Base-by-base conservation (phyloP, 305 asterid species). In the Fraxinus platypoda region DNA sequence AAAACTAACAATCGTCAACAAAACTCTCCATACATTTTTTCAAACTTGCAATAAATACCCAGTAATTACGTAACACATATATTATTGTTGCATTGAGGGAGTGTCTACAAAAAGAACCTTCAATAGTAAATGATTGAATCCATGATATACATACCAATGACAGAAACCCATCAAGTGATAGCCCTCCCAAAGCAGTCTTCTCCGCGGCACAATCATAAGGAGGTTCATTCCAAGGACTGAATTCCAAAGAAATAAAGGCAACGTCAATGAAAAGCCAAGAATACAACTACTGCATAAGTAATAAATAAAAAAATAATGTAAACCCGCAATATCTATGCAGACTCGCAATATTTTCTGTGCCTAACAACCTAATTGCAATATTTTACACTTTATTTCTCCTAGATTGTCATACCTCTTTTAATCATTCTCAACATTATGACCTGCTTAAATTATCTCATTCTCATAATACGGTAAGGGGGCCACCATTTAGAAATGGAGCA, bases 181-280 rank as follows among this genome's bases (percentile, higher is more conserved):
- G 90, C 77, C 99, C 94, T 76, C 97, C 97, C 80, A 94, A 88
- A 76, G 95, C 97, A 71, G 95, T 93, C 90, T 88, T 97, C 88
- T 92, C 95, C 2, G 95, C 96, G 62, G 98, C 97, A 73, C 92
- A 91, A 82, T 84, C 92, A 75, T 94, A 94, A 66, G 98, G 99
- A 81, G 96, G 93, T 87, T 90, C 98, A 86, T 82, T 91, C 97
- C 97, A 97, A 46, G 98, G 99, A 87, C 99, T 97, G 90, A 71
- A 79, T 78, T 84, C 52, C 64, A 86, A 76, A 76, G 75, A 77
- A 74, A 46, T 15, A 76, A 77, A 66, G 26, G 64, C 71, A 79
- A 74, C 77, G 30, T 78, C 71, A 90, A 77, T 62, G 52, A 83
- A 21, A 82, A 81, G 25, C 59, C 37, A 78, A 78, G 75, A 78